Percentiles rank a stretch among this genome's conserved stretches.
phyloP scores from a whole-genome alignment of 345 rosid genomes.

The Limnanthes douglasii region DNA sequence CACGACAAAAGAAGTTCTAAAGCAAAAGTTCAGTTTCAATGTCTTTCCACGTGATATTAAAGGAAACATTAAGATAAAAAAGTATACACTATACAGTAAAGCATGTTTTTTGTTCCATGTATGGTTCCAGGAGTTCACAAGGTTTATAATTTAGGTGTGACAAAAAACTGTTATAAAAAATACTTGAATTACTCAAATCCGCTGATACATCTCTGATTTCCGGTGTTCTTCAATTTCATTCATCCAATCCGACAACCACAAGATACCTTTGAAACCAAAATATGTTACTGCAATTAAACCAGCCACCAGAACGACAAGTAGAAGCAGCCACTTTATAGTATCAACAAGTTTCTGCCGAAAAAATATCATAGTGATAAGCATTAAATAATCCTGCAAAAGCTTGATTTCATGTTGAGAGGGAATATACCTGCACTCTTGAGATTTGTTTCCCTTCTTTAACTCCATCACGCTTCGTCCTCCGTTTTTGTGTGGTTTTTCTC shows the following conservation, averaged over 20 bases:
- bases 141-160: too few species aligned
- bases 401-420: neutral
- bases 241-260: slow-evolving; percentile 81
- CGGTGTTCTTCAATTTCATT: slow-evolving; percentile 57
- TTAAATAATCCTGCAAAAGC: too few species aligned
- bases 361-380: neutral
- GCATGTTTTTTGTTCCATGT: too few species aligned
- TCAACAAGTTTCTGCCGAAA: slow-evolving; percentile 38
- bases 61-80: too few species aligned
- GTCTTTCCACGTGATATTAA: too few species aligned
- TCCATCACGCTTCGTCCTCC: slow-evolving; percentile 48
- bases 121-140: too few species aligned
- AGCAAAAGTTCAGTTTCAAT: too few species aligned
- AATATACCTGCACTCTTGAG: slow-evolving; percentile 45
- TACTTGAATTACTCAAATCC: too few species aligned
- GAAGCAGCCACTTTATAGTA: slow-evolving; percentile 26
- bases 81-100: too few species aligned
- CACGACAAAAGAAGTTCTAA: too few species aligned
- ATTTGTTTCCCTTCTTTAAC: slow-evolving; percentile 29
- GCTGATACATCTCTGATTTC: slow-evolving; percentile 21
- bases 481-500: slow-evolving; percentile 37
- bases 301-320: slow-evolving; percentile 16
- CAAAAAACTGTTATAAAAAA: too few species aligned
- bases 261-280: slow-evolving; percentile 69
- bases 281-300: slow-evolving; percentile 23